Evolutionary conservation across 73 alveolate genomes (phyloP).

Genomic region (Stentor coeruleus): DNA sequence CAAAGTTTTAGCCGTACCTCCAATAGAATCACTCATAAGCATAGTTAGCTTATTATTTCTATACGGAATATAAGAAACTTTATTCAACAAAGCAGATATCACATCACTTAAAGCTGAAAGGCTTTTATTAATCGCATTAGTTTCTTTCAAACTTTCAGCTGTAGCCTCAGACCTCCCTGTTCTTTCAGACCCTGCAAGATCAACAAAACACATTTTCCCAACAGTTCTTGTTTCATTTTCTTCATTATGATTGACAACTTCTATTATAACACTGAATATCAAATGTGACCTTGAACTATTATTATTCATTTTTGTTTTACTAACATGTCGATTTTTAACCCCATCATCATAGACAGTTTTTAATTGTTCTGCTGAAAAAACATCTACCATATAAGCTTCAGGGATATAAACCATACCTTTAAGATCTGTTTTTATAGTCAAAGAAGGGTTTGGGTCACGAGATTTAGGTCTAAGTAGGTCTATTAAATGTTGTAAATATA

Average conservation of each 20-base stretch:
- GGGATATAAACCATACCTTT: constrained; percentile 37
- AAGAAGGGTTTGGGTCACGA: constrained; percentile 28
- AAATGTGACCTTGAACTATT: constrained; percentile 65
- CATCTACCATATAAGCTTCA: background rate
- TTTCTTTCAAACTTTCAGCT: constrained; percentile 53
- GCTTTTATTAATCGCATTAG: constrained; percentile 63
- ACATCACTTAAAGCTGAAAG: constrained; percentile 76
- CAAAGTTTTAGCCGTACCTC: constrained; percentile 94
- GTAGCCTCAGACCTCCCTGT: constrained; percentile 73
- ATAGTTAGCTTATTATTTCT: constrained; percentile 80
- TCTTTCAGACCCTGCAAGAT: constrained; percentile 96
- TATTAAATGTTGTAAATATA: constrained; percentile 32
- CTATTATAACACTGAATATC: constrained; percentile 56
- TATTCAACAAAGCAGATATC: constrained; percentile 67
- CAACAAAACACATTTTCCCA: constrained; percentile 49
- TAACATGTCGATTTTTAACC: constrained; percentile 41
- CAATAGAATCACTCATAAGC: constrained; percentile 76
- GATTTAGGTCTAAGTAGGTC: constrained; percentile 52
- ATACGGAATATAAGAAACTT: constrained; percentile 70
- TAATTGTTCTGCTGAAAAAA: background rate
- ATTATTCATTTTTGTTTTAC: constrained; percentile 67
- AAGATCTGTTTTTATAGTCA: constrained; percentile 50
- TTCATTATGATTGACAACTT: constrained; percentile 26
- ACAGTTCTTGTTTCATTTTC: constrained; percentile 5
- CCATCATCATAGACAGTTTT: constrained; percentile 40